Evolutionary conservation across 306 rosid species (phyloP).

Genomic region (Cicer chorassanicum): DNA sequence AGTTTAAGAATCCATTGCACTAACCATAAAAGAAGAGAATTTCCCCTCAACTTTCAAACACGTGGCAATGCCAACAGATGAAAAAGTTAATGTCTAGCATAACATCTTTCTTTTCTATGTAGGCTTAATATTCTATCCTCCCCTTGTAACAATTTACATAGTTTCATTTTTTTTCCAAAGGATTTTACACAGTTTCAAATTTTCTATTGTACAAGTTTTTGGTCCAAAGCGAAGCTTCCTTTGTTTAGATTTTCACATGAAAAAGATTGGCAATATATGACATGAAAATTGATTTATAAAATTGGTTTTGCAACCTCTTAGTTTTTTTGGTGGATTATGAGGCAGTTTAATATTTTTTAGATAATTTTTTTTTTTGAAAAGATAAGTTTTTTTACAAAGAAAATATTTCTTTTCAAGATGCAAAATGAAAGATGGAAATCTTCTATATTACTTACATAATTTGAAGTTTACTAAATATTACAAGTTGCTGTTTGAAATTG

Average conservation of each 20-base stretch:
- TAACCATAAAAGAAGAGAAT: slow-evolving; percentile 50
- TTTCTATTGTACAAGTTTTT: slow-evolving; percentile 15
- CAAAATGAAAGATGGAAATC: slow-evolving; percentile 29
- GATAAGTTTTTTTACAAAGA: neutral
- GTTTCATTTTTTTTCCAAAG: no score
- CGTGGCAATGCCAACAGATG: slow-evolving; percentile 49
- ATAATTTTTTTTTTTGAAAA: neutral
- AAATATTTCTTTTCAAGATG: slow-evolving; percentile 36
- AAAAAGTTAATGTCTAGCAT: slow-evolving; percentile 42
- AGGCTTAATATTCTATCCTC: slow-evolving; percentile 33
- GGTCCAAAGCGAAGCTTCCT: slow-evolving; percentile 24
- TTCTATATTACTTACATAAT: slow-evolving; percentile 16
- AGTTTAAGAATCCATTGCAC: slow-evolving; percentile 66
- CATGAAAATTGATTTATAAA: slow-evolving; percentile 28
- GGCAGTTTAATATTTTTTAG: slow-evolving; percentile 35
- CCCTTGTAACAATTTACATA: slow-evolving; percentile 4
- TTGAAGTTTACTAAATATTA: slow-evolving; percentile 19
- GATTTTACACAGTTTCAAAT: no score
- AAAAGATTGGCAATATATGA: slow-evolving; percentile 29
- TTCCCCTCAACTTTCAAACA: slow-evolving; percentile 47
- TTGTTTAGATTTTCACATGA: slow-evolving; percentile 19
- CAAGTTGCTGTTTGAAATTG: slow-evolving; percentile 1
- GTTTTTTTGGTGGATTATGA: slow-evolving; percentile 13
- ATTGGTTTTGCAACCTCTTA: slow-evolving; percentile 2
- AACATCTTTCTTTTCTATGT: slow-evolving; percentile 31